Evolutionary conservation across 768 basidiomycete species (phyloP), one percentile per base, ranked within the genome.

Genomic region (Boletus reticuloceps): DNA sequence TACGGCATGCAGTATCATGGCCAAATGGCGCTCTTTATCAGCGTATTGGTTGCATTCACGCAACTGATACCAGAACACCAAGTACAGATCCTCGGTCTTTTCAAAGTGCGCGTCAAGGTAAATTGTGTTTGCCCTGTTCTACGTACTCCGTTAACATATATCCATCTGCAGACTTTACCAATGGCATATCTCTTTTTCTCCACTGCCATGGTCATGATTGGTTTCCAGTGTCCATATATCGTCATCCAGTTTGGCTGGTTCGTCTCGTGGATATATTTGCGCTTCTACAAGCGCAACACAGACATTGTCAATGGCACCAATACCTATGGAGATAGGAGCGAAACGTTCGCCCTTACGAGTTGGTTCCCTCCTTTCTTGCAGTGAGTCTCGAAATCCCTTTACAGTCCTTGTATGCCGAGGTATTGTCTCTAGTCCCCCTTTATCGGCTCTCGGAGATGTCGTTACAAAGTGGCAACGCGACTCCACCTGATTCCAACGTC

Each of bases 161-260:
- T 51, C 39, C 17, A 31, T 51, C 40, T 51, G n/a, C 66, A 98
- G 95, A 84, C 80, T 9, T 73, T 98, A 31, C 96, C 96, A n/a
- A 97, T 98, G 87, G 84, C 86, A 34, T 94, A 98, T 72, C 80
- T 98, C 55, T 88, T 91, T 2, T 72, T 98, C 53, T 98, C 95
- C 11, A 93, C 89, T 56, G 80, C 97, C 27, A 77, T 93, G 74
- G 88, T 86, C 58, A 61, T 96, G 46, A 55, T 94, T 43, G 94
- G 93, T 20, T 87, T 87, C 74, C 94, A 94, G 69, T 88, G 85
- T 54, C 94, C 93, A 16, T 96, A 85, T 77, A 92, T 95, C 48
- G 75, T 94, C 66, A 94, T 98, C 59, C 97, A 99, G 68, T 99
- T 98, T 69, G 97, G 96, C n/a, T 99, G 96, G 94, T 88, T 97